Conservation (phyloP, 345 rosid genomes). For the Citrus unshiu region DNA sequence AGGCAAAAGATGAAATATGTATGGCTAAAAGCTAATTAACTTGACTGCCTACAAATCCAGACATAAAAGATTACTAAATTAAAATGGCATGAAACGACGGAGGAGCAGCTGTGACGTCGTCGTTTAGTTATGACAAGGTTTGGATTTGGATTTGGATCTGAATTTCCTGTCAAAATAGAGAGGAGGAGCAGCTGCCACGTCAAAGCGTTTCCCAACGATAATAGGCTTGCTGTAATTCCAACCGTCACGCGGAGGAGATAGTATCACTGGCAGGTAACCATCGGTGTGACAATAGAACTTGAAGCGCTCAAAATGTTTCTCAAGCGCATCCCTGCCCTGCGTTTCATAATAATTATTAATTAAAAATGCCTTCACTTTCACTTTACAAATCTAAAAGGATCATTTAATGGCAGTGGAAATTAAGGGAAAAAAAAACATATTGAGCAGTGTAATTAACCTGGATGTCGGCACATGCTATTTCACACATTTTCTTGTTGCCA, state of each 20-base stretch:
- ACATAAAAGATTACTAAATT: too few species aligned
- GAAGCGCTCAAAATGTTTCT: conserved; percentile 23
- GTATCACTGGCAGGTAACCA: conserved; percentile 36
- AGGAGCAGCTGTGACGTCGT: too few species aligned
- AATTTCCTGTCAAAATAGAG: background rate
- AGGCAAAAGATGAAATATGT: too few species aligned
- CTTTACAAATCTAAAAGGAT: too few species aligned
- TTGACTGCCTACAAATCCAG: too few species aligned
- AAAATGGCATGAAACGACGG: too few species aligned
- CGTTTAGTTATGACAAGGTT: too few species aligned
- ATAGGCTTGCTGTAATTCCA: background rate
- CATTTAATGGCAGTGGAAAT: too few species aligned
- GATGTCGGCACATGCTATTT: conserved; percentile 24
- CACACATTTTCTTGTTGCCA: conserved; percentile 27
- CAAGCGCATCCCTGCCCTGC: conserved; percentile 38
- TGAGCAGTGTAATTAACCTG: conserved; percentile 29
- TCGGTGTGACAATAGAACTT: conserved; percentile 34
- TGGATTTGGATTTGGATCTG: too few species aligned
- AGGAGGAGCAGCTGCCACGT: background rate
- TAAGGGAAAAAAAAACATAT: too few species aligned
- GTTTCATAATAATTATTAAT: background rate
- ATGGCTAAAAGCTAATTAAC: too few species aligned
- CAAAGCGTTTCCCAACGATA: conserved; percentile 18
- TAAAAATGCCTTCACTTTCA: too few species aligned
- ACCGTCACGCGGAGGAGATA: conserved; percentile 44